Evolutionary conservation across 345 rosid genomes (phyloP).

Genomic region (Eutrema japonicum): DNA sequence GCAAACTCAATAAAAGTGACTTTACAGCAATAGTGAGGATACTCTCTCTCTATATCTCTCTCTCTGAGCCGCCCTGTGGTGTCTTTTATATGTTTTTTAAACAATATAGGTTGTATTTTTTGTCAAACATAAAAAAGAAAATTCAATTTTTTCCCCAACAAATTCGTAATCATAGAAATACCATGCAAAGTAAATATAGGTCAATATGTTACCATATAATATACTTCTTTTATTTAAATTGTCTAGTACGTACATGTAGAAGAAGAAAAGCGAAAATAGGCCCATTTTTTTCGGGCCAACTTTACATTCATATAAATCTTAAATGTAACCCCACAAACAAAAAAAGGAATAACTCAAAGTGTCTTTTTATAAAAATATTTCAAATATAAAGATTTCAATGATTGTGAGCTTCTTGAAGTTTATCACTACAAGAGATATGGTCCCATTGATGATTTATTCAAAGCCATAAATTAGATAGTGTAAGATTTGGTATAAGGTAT

Average conservation of each 20-base stretch:
- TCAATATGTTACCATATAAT: constrained; percentile 23
- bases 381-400: constrained; percentile 28
- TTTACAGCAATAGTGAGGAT: constrained; percentile 45
- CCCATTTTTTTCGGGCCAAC: constrained; percentile 40
- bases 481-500: constrained; percentile 24
- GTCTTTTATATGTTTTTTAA: not conserved
- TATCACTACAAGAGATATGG: constrained; percentile 41
- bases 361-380: constrained; percentile 22
- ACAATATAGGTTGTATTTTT: constrained; percentile 13
- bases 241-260: constrained; percentile 26
- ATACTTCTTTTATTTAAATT: constrained; percentile 15
- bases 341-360: constrained; percentile 35
- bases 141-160: not conserved
- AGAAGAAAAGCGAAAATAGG: constrained; percentile 24
- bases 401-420: constrained; percentile 40
- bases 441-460: constrained; percentile 35
- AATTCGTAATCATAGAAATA: constrained; percentile 21
- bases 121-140: constrained; percentile 13
- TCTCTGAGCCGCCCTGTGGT: not conserved
- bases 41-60: constrained; percentile 21
- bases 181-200: constrained; percentile 25
- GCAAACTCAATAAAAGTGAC: constrained; percentile 32
- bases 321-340: constrained; percentile 37
- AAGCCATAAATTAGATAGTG: constrained; percentile 34
- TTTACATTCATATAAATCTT: constrained; percentile 34